Evolutionary conservation across 106 monocot genomes (phyloP).

Genomic region (Dioscorea zingiberensis): DNA sequence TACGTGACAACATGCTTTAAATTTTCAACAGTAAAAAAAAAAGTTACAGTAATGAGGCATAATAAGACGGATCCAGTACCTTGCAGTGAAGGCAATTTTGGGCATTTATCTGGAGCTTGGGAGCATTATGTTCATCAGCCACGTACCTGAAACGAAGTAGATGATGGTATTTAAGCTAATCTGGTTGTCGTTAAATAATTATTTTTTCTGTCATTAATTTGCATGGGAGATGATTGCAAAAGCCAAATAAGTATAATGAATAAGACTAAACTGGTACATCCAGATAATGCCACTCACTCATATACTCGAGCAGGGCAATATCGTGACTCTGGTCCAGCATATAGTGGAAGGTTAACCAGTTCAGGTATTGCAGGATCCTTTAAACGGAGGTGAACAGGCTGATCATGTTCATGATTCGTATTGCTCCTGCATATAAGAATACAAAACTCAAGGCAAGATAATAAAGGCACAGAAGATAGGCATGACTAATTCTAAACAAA

Average conservation of each 20-base stretch:
- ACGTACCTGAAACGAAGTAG: constrained; percentile 50
- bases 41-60: too few species aligned
- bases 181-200: background rate
- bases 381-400: constrained; percentile 80
- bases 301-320: constrained; percentile 98
- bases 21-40: too few species aligned
- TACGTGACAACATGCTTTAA: too few species aligned
- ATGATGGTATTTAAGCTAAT: too few species aligned
- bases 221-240: background rate
- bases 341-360: constrained; percentile 65
- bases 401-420: constrained; percentile 98
- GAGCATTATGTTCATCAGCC: constrained; percentile 55
- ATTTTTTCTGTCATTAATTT: background rate
- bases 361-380: constrained; percentile 64
- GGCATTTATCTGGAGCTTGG: constrained; percentile 94
- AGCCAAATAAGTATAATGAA: background rate
- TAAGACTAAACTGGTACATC: too few species aligned
- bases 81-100: constrained; percentile 99
- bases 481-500: too few species aligned
- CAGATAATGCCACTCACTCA: constrained; percentile 50
- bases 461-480: too few species aligned
- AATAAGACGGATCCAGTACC: too few species aligned
- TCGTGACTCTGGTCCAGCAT: constrained; percentile 74
- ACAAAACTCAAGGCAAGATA: too few species aligned
- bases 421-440: too few species aligned